phyloP scores from a whole-genome alignment of 768 basidiomycete genomes.

The Psilocybe sp. region DNA sequence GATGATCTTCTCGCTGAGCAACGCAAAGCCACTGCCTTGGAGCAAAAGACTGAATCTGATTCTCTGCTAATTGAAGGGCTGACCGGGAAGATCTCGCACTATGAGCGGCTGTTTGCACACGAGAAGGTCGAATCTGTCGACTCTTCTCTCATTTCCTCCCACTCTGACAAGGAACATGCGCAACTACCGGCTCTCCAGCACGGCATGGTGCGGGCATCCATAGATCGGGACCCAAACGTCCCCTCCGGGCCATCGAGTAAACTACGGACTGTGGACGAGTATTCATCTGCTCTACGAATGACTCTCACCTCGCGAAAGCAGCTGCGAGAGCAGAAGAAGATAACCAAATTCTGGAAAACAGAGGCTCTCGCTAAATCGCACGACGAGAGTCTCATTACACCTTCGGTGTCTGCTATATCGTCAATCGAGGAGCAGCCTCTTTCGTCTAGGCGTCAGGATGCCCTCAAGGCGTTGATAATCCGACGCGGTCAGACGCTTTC shows the following conservation, averaged over 20 bases:
- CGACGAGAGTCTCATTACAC: constrained; percentile 27
- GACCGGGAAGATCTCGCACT: constrained; percentile 16
- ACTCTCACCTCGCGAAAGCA: constrained; percentile 42
- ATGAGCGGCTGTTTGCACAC: constrained; percentile 9
- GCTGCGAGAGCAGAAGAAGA: constrained; percentile 40
- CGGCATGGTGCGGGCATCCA: constrained; percentile 7
- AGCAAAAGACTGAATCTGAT: constrained; percentile 17
- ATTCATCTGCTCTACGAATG: constrained; percentile 46
- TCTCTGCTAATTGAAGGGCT: constrained; percentile 13
- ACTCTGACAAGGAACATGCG: too few species aligned
- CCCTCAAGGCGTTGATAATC: constrained; percentile 36
- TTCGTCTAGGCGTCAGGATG: constrained; percentile 32
- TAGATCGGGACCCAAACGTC: constrained; percentile 14
- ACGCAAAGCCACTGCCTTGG: constrained; percentile 11
- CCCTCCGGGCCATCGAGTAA: constrained; percentile 4
- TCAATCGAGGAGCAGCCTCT: constrained; percentile 29
- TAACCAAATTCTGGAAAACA: constrained; percentile 47
- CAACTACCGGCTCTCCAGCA: background rate
- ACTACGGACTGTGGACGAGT: constrained; percentile 39
- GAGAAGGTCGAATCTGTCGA: background rate
- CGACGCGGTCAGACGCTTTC: constrained; percentile 10
- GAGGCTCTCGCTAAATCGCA: constrained; percentile 28
- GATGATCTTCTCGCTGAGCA: constrained; percentile 15
- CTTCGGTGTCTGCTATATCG: constrained; percentile 38
- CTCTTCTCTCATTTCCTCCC: background rate